Evolutionary conservation across 805 yeast species (phyloP).

Genomic region (Candida takata): DNA sequence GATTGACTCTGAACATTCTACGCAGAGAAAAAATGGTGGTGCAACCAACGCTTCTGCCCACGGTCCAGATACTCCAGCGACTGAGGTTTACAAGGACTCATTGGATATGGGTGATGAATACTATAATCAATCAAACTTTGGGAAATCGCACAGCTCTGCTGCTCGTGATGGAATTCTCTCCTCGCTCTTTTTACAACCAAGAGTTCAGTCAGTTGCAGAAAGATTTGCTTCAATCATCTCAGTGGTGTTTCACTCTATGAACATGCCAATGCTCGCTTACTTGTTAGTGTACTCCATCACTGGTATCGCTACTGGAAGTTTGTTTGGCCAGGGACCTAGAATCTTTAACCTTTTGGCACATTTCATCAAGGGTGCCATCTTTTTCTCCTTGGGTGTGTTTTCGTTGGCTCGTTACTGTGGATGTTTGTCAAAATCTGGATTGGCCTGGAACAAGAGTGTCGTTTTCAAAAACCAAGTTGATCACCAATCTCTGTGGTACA

Average conservation of each 20-base stretch:
- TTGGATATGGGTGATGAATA: slow-evolving; percentile 15
- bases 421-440: slow-evolving; percentile 63
- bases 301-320: slow-evolving; percentile 55
- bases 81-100: slow-evolving; percentile 19
- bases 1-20: slow-evolving; percentile 14
- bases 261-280: slow-evolving; percentile 59
- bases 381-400: slow-evolving; percentile 65
- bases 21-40: not conserved
- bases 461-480: slow-evolving; percentile 23
- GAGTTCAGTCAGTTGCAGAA: slow-evolving; percentile 16
- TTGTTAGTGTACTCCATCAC: slow-evolving; percentile 48
- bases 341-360: slow-evolving; percentile 88
- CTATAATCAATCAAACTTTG: slow-evolving; percentile 4
- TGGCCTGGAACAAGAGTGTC: slow-evolving; percentile 79
- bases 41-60: not conserved
- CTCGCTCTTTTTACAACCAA: slow-evolving; percentile 28
- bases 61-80: slow-evolving; percentile 15
- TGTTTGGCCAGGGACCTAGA: slow-evolving; percentile 58
- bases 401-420: slow-evolving; percentile 89
- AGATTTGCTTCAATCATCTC: slow-evolving; percentile 23
- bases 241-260: slow-evolving; percentile 42
- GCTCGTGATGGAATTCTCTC: slow-evolving; percentile 29
- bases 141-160: slow-evolving; percentile 5
- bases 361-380: slow-evolving; percentile 93
- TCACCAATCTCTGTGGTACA: slow-evolving; percentile 22